Percentiles rank a stretch among this genome's conserved stretches.
Evolutionary conservation across 1,139 yeast genomes (phyloP).

Genomic region (Zygosaccharomyces sapae): DNA sequence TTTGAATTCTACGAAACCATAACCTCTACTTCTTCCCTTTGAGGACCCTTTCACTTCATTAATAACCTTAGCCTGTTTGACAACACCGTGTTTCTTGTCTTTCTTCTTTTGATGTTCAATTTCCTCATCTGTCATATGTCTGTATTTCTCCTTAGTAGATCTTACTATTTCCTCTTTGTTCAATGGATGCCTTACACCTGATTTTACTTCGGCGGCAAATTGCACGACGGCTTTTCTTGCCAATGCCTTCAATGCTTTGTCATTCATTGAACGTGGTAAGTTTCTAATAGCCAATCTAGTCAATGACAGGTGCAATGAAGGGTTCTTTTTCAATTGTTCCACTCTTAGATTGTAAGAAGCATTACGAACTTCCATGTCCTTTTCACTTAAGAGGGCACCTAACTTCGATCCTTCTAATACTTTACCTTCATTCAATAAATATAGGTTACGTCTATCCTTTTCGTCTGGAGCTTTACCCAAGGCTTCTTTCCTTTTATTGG

Average conservation of each 20-base stretch:
- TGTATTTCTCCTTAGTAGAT: constrained; percentile 63
- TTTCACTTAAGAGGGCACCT: constrained; percentile 59
- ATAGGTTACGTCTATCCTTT: constrained; percentile 79
- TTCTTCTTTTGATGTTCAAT: constrained; percentile 47
- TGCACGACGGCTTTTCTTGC: constrained; percentile 94
- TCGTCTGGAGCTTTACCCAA: constrained; percentile 79
- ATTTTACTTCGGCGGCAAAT: constrained; percentile 85
- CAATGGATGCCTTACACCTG: constrained; percentile 71
- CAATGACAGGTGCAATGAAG: constrained; percentile 82
- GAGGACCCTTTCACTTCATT: constrained; percentile 87
- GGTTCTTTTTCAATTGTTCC: constrained; percentile 85
- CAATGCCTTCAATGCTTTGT: constrained; percentile 80
- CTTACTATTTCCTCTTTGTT: constrained; percentile 85
- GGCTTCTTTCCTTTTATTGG: constrained; percentile 65
- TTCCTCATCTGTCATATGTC: constrained; percentile 44
- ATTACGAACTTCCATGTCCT: constrained; percentile 85
- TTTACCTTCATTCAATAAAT: constrained; percentile 89
- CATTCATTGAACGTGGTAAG: constrained; percentile 86
- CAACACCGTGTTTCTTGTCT: constrained; percentile 80
- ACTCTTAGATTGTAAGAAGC: constrained; percentile 82
- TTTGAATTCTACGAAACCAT: constrained; percentile 89
- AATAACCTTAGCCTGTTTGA: constrained; percentile 86
- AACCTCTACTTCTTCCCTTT: constrained; percentile 89
- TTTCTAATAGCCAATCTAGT: constrained; percentile 93
- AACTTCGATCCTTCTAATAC: constrained; percentile 76